These are phyloP conservation scores for Trichoderma breve DNA, from an alignment of 2,329 filamentous ascomycete genomes.

Conservation along the genomic window DNA sequence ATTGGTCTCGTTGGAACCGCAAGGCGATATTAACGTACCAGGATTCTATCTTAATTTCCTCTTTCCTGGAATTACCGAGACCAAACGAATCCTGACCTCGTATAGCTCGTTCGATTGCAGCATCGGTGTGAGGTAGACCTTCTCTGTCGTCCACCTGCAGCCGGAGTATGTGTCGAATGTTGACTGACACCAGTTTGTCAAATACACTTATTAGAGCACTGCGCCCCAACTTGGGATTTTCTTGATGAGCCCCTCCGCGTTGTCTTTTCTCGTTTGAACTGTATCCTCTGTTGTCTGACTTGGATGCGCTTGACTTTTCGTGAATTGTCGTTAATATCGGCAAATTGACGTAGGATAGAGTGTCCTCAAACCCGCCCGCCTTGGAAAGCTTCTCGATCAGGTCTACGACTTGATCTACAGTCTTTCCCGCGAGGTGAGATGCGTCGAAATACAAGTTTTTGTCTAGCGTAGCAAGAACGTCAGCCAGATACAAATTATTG, in stretches of 20 bases:
- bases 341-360: not conserved
- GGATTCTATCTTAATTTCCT: not conserved
- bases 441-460: not conserved
- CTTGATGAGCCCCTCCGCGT: not conserved
- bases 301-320: not conserved
- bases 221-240: not conserved
- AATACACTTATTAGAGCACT: not conserved
- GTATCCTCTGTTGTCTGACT: not conserved
- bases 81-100: not conserved
- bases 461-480: not conserved
- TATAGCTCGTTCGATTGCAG: not conserved
- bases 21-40: not conserved
- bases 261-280: not conserved
- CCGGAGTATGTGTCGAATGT: not conserved
- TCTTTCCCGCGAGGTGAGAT: not conserved
- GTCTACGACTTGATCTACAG: not conserved
- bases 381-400: not conserved
- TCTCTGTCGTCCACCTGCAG: not conserved
- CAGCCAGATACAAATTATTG: too few species aligned
- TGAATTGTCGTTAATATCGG: not conserved
- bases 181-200: not conserved
- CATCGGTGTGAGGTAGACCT: not conserved
- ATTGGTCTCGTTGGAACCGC: accelerated
- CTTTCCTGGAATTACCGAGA: not conserved
- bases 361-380: not conserved